Evolutionary conservation across 1,284 basidiomycete species (phyloP).

Genomic region (Grifola frondosa): DNA sequence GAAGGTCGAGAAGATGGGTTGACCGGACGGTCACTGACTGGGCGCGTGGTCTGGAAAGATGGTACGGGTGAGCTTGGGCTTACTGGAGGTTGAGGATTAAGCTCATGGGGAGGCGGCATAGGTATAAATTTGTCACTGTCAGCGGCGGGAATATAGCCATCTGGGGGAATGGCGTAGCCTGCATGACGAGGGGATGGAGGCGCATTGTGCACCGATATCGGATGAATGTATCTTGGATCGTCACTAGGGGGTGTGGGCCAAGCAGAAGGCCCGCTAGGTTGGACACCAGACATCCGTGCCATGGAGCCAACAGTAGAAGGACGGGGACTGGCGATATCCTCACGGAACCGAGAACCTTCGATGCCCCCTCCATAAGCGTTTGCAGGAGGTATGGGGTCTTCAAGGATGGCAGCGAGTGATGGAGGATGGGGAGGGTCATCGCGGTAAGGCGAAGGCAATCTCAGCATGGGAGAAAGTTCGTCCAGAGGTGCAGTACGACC

Average conservation of each 20-base stretch:
- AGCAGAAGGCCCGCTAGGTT: slow-evolving; percentile 6
- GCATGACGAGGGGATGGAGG: slow-evolving; percentile 21
- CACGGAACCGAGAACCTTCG: slow-evolving; percentile 30
- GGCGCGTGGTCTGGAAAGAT: neutral
- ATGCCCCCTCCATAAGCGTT: slow-evolving; percentile 13
- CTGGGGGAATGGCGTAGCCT: slow-evolving; percentile 20
- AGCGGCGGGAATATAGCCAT: slow-evolving; percentile 27
- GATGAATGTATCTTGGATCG: slow-evolving; percentile 14
- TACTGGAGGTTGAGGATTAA: slow-evolving; percentile 11
- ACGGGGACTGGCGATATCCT: slow-evolving; percentile 27
- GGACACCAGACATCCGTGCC: slow-evolving; percentile 6
- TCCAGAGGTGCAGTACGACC: slow-evolving; percentile 20
- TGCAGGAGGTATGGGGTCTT: slow-evolving; percentile 7
- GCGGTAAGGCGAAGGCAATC: slow-evolving; percentile 15
- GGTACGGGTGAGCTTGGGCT: slow-evolving; percentile 11
- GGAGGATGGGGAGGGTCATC: slow-evolving; percentile 1
- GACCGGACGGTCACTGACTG: neutral
- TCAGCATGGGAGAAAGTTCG: slow-evolving; percentile 18
- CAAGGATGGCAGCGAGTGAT: slow-evolving; percentile 2
- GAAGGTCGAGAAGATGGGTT: neutral
- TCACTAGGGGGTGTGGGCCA: slow-evolving; percentile 14
- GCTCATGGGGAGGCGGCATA: slow-evolving; percentile 30
- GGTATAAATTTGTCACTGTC: slow-evolving; percentile 21
- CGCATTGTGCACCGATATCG: slow-evolving; percentile 18
- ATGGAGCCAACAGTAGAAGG: slow-evolving; percentile 21